Percentiles rank a stretch among this genome's conserved stretches.
Evolutionary conservation across 2,329 filamentous ascomycete species (phyloP).

Genomic region (Aspergillus sclerotialis): DNA sequence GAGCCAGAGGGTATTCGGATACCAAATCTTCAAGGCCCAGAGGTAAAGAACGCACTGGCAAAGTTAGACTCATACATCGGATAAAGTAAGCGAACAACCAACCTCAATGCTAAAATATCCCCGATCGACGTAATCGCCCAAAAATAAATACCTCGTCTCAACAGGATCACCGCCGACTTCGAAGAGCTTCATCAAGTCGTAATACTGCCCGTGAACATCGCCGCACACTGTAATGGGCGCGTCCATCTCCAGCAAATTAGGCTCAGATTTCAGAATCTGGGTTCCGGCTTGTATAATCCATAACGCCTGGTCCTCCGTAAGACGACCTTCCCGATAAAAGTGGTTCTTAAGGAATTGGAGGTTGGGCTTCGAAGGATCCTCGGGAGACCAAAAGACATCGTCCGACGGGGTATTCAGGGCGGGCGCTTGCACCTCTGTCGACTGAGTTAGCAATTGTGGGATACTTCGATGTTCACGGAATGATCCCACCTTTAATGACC

Average conservation of each 20-base stretch:
- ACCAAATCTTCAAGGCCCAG: conserved; percentile 98
- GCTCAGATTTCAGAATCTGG: conserved; percentile 79
- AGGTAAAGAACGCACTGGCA: conserved; percentile 86
- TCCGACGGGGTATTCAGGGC: conserved; percentile 88
- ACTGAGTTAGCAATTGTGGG: conserved; percentile 11
- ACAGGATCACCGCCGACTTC: conserved; percentile 95
- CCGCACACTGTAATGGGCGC: conserved; percentile 97
- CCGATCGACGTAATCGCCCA: conserved; percentile 96
- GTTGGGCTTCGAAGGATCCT: conserved; percentile 80
- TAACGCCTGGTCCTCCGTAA: conserved; percentile 94
- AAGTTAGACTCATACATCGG: conserved; percentile 5
- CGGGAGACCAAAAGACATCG: conserved; percentile 87
- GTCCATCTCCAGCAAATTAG: conserved; percentile 98
- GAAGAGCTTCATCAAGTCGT: conserved; percentile 98
- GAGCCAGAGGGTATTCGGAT: conserved; percentile 94
- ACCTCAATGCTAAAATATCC: conserved; percentile 98
- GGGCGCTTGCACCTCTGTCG: conserved; percentile 88
- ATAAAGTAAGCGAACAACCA: conserved; percentile 10
- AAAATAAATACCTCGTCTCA: conserved; percentile 92
- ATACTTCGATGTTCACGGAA: not conserved
- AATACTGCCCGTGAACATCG: conserved; percentile 98
- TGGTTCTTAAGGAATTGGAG: conserved; percentile 95
- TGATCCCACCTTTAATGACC: conserved; percentile 84
- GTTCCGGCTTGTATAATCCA: conserved; percentile 89
- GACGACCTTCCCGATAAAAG: conserved; percentile 92